Conservation (phyloP, 768 basidiomycete genomes). For the Porphyrellus cyaneotinctus region DNA sequence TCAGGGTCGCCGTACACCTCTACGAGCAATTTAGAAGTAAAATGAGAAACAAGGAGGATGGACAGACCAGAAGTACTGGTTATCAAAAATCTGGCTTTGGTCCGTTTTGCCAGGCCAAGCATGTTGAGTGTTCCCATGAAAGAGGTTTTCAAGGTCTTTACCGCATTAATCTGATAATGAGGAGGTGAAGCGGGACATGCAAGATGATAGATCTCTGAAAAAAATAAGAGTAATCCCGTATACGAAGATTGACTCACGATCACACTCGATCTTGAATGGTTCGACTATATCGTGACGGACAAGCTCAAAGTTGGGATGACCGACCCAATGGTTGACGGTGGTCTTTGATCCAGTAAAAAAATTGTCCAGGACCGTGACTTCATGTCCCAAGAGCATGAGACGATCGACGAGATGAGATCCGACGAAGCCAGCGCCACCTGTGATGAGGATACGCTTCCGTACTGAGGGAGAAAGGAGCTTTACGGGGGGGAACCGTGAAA, state of each 20-base stretch:
- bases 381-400: constrained; percentile 95
- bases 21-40: constrained; percentile 24
- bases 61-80: constrained; percentile 84
- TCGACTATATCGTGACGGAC: constrained; percentile 97
- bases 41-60: not conserved
- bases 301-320: constrained; percentile 98
- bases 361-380: constrained; percentile 96
- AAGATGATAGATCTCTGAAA: constrained; percentile 91
- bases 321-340: constrained; percentile 94
- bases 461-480: constrained; percentile 71
- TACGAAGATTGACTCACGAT: constrained; percentile 54
- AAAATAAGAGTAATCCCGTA: not conserved
- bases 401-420: constrained; percentile 98
- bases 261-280: constrained; percentile 98
- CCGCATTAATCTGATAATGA: constrained; percentile 96
- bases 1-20: constrained; percentile 99
- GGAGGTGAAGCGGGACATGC: constrained; percentile 97
- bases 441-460: constrained; percentile 90
- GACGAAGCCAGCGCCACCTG: constrained; percentile 98
- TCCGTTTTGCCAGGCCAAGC: constrained; percentile 96
- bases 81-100: constrained; percentile 95
- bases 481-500: constrained; percentile 91
- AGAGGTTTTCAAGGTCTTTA: constrained; percentile 98
- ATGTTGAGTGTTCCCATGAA: constrained; percentile 99
- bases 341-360: constrained; percentile 98